Base-by-base conservation (phyloP, 352 stramenopile genomes). In the Phytophthora pini region DNA sequence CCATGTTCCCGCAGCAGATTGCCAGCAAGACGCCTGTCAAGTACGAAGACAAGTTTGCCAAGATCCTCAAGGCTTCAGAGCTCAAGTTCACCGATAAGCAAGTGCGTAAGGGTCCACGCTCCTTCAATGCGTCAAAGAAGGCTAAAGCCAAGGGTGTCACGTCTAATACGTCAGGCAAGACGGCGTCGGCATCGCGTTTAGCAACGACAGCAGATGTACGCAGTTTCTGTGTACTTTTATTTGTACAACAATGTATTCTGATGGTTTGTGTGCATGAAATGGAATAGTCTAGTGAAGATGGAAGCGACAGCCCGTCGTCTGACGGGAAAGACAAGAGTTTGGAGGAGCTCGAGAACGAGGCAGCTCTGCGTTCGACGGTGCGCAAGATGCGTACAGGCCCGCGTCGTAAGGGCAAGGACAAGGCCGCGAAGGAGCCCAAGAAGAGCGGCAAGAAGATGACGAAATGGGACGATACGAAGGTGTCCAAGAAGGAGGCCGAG, bases 391-490 rank as follows among this genome's bases (percentile, higher is more conserved):
- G 86, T 47, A 91, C 79, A 22, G 86, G 84, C 22, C 82, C 82
- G 24, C 72, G 72, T 26, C 68, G 68, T 31, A 94, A 92, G 67
- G 61, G 68, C 10, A 93, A 92, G 61, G 80, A 81, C 22, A 85
- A 80, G 56, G 56, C 69, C 5, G 60, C 64, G 5, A 76, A 80
- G 43, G 70, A 79, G 6, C 66, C 72, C 22, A 77, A 82, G 51
- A 94, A 93, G 56, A 89, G 87, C 53, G 74, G 63, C 27, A 95
- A 95, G 72, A 82, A 89, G 54, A 95, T 92, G 83, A 92, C 78
- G 36, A 92, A 89, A 67, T 93, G 87, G 84, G 88, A 96, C 29
- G 74, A 94, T 61, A 84, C 80, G 22, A 95, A 95, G 74, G 68
- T 96, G 13, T 92, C 79, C 26, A 93, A 90, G 61, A 92, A 94